Base-by-base conservation (phyloP, 2,329 filamentous ascomycete species). In the Ophiostoma tasmaniense region DNA sequence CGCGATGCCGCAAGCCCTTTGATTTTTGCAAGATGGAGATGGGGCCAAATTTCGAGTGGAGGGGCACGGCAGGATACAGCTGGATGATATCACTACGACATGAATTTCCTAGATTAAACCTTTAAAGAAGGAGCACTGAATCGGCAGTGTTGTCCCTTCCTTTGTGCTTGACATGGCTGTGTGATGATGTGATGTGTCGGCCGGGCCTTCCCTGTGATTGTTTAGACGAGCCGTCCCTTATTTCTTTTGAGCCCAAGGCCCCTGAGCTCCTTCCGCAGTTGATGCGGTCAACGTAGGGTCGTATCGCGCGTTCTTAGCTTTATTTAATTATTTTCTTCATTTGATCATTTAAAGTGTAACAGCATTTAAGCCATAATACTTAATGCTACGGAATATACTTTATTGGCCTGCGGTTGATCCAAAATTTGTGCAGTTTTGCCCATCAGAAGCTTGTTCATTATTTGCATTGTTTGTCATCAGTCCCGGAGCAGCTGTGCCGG, bases 161-260 rank as follows among this genome's bases (percentile, higher is more conserved):
- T 4, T 30, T 7, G 11, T 17, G 13, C 11, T 6, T 61, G 25
- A 11, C 30, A 30, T 59, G 52, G 11, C 25, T 61, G 11, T 14
- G 11, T 17, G 1, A 25, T 61, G 25, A 20, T 33, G 55, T 7
- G 55, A 61, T 61, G 55, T 61, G 55, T 25, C 55, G 55, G 55
- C 30, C 25, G 55, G 25, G 25, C 55, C 17, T 61, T 61, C 25
- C 55, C 55, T 30, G 3, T 7, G 20, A 61, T 30, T 14, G 55
- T 61, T 25, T 61, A 61, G 25, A 61, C 55, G 55, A 61, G 55
- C 55, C 55, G 55, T 61, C 55, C 22, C 64, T 66, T 66, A 25
- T 66, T 20, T 22, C 28, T 66, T 22, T 45, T 66, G 35, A 39
- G 5, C 39, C 64, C 64, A 28, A 50, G 55, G 17, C 22, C n/a